These are phyloP conservation scores for Malania oleifera DNA, from an alignment of 164 flowering plant species.

Conservation along the genomic window DNA sequence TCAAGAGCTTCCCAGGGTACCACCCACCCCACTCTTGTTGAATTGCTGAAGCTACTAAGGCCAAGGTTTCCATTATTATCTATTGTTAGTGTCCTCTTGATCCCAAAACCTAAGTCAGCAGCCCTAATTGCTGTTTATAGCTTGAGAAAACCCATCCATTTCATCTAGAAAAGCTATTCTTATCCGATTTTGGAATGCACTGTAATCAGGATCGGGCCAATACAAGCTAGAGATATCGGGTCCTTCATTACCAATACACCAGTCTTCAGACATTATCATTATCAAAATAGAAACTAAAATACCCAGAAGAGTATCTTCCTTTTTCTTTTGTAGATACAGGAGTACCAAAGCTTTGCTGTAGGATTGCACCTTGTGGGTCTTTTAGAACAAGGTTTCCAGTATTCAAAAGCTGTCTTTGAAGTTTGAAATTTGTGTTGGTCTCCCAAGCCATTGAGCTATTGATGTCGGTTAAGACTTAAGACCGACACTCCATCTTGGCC, in stretches of 20 bases:
- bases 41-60: constrained; percentile 33
- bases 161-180: background rate
- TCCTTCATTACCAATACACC: constrained; percentile 31
- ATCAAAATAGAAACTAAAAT: constrained; percentile 24
- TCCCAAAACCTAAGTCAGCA: constrained; percentile 27
- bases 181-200: background rate
- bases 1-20: constrained; percentile 32
- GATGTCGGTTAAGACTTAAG: constrained; percentile 19
- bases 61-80: constrained; percentile 46
- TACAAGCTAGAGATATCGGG: constrained; percentile 25
- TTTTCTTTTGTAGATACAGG: constrained; percentile 21
- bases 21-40: constrained; percentile 24
- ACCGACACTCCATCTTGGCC: constrained; percentile 14
- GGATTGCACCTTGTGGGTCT: constrained; percentile 13
- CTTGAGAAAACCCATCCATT: constrained; percentile 28
- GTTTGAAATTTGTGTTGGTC: constrained; percentile 14
- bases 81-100: constrained; percentile 33
- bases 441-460: constrained; percentile 20
- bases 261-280: constrained; percentile 33
- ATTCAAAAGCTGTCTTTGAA: too few relatives aligned
- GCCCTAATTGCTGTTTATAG: constrained; percentile 25
- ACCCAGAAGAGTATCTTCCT: constrained; percentile 26
- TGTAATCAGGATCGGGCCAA: constrained; percentile 10
- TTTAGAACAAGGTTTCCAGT: background rate
- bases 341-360: constrained; percentile 41